Base-by-base conservation (phyloP, 768 basidiomycete genomes). In the Trametes villosa region DNA sequence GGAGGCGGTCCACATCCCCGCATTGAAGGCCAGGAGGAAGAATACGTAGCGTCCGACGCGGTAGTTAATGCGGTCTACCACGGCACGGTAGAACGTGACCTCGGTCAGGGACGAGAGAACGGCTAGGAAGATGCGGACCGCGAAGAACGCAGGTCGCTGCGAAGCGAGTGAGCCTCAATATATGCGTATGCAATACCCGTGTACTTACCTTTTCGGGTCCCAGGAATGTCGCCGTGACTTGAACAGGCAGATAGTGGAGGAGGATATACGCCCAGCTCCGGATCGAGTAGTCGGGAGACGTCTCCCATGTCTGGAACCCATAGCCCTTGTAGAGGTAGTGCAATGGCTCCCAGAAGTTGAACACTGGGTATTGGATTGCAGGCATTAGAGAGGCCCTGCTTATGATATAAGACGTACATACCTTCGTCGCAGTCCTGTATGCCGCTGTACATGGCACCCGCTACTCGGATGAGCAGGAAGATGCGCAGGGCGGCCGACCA, bases 221-320 rank as follows among this genome's bases (percentile, higher is more conserved):
- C 24, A 85, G 79, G 20, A 87, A 61, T 41, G 75, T 74, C 4
- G 74, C 75, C 15, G 87, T 79, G 12, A 92, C 57, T 61, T 81
- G 85, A 36, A 86, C 81, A 7, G 88, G 87, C 0, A 87, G 72
- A n/a, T 87, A 68, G 71, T 98, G 94, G 17, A 97, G 70, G 38
- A 94, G 71, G 57, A 97, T 85, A 75, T 98, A 98, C 12, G 94
- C 86, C 94, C 95, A 98, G 65, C 94, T 96, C 65, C 97, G 82
- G 64, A 99, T 87, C n/a, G 95, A 87, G 71, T 88, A 97, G 53
- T 82, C 77, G 12, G 97, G 95, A 9, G 95, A 91, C 6, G 92
- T 85, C 71, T 99, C 97, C 97, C 97, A 99, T 0, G 97, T 98
- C 75, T 98, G 96, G 74, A 99, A 98, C 9, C 92, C 97, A 61